phyloP scores from a whole-genome alignment of 2,329 filamentous ascomycete genomes.

The Pseudogymnoascus destructans region DNA sequence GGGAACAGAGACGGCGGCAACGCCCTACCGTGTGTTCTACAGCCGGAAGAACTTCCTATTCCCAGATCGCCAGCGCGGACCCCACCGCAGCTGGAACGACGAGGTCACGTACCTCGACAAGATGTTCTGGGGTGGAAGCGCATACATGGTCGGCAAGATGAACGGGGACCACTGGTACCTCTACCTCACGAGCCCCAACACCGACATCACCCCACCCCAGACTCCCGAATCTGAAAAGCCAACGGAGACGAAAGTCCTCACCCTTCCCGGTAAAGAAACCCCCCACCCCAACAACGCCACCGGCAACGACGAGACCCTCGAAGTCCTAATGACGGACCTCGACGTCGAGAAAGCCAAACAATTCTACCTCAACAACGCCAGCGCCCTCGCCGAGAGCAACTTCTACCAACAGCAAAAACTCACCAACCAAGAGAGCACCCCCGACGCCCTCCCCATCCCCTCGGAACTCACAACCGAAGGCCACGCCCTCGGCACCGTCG shows the following conservation, averaged over 20 bases:
- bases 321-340: slow-evolving; percentile 61
- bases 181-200: slow-evolving; percentile 83
- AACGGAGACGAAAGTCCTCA: slow-evolving; percentile 25
- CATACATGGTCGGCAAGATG: slow-evolving; percentile 99
- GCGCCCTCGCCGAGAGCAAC: slow-evolving; percentile 75
- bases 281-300: slow-evolving; percentile 15
- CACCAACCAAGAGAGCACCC: slow-evolving; percentile 47
- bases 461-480: slow-evolving; percentile 82
- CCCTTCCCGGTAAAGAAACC: slow-evolving; percentile 21
- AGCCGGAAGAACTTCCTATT: slow-evolving; percentile 98
- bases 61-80: slow-evolving; percentile 83
- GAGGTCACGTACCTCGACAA: slow-evolving; percentile 88
- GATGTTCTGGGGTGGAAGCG: slow-evolving; percentile 82
- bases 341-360: slow-evolving; percentile 57
- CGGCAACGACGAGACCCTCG: slow-evolving; percentile 55
- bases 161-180: slow-evolving; percentile 99
- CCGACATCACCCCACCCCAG: slow-evolving; percentile 64
- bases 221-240: slow-evolving; percentile 48
- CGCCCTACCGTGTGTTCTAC: slow-evolving; percentile 93
- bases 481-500: slow-evolving; percentile 81
- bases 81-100: slow-evolving; percentile 94
- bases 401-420: slow-evolving; percentile 49
- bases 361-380: slow-evolving; percentile 69
- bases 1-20: slow-evolving; percentile 63
- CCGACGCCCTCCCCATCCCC: slow-evolving; percentile 44